phyloP scores from a whole-genome alignment of 2,329 filamentous ascomycete genomes.

The Ophiosphaerella korrae region DNA sequence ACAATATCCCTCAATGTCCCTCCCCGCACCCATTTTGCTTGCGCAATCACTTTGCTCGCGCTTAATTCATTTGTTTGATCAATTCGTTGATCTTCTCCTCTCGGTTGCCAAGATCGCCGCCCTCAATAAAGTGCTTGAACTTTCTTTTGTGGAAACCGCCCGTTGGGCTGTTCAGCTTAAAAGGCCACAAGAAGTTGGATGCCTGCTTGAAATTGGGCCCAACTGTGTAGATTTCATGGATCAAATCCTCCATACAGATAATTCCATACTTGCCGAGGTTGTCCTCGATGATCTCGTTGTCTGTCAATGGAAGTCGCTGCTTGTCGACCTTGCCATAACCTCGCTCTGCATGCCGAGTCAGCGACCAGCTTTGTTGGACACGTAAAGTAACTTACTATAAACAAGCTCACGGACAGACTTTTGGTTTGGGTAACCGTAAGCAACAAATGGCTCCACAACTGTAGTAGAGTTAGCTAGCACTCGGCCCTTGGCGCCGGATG shows the following conservation, averaged over 20 bases:
- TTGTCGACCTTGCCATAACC: conserved; percentile 99
- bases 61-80: conserved; percentile 98
- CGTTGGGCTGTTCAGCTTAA: conserved; percentile 98
- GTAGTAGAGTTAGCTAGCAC: neutral
- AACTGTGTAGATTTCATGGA: conserved; percentile 97
- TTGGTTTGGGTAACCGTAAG: conserved; percentile 99
- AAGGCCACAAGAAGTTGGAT: conserved; percentile 99
- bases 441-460: conserved; percentile 96
- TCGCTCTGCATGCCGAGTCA: conserved; percentile 57
- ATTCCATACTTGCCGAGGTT: conserved; percentile 96
- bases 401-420: conserved; percentile 99
- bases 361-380: conserved; percentile 58
- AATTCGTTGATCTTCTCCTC: conserved; percentile 97
- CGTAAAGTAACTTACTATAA: conserved; percentile 90
- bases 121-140: conserved; percentile 99
- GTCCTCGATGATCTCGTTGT: conserved; percentile 98
- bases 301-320: conserved; percentile 93
- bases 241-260: conserved; percentile 98
- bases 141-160: conserved; percentile 96
- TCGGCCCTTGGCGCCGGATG: conserved; percentile 46
- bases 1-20: conserved; percentile 15
- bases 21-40: neutral
- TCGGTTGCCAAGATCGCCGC: conserved; percentile 97
- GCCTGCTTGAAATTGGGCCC: conserved; percentile 99
- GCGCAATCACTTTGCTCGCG: neutral